These are phyloP conservation scores for Parsonsia alboflavescens DNA, from an alignment of 257 asterid species.

Conservation along the genomic window DNA sequence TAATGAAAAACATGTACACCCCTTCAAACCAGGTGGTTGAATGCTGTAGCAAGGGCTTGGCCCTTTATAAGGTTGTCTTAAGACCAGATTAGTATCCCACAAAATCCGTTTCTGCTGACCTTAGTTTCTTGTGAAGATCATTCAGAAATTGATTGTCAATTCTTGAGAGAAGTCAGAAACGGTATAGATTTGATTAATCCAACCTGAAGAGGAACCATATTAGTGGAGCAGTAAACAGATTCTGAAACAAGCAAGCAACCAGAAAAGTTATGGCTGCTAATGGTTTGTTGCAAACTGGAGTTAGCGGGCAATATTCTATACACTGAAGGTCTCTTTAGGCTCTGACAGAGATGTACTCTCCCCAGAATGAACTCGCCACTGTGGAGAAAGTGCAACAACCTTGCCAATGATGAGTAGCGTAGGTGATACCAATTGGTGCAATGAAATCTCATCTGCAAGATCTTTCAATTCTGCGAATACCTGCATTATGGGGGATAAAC, in stretches of 20 bases:
- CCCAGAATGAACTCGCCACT: slow-evolving; percentile 47
- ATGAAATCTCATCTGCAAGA: slow-evolving; percentile 55
- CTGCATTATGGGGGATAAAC: slow-evolving; percentile 24
- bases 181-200: not conserved
- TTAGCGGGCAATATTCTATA: not conserved
- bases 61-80: not conserved
- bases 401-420: slow-evolving; percentile 72
- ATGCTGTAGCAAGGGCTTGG: not conserved
- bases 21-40: not conserved
- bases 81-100: not conserved
- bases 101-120: not conserved
- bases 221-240: not conserved
- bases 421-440: slow-evolving; percentile 63
- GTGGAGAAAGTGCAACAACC: slow-evolving; percentile 80
- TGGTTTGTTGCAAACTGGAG: not conserved
- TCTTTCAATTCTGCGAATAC: slow-evolving; percentile 70
- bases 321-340: slow-evolving; percentile 25
- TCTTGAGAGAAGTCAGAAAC: no score
- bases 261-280: not conserved
- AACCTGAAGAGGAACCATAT: not conserved
- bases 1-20: not conserved
- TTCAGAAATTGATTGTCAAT: not conserved
- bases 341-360: slow-evolving; percentile 38
- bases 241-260: not conserved
- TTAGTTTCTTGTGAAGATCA: no score